These are phyloP conservation scores for Sclerotinia sclerotiorum DNA, from an alignment of 2,329 filamentous ascomycete genomes.

Conservation along the genomic window DNA sequence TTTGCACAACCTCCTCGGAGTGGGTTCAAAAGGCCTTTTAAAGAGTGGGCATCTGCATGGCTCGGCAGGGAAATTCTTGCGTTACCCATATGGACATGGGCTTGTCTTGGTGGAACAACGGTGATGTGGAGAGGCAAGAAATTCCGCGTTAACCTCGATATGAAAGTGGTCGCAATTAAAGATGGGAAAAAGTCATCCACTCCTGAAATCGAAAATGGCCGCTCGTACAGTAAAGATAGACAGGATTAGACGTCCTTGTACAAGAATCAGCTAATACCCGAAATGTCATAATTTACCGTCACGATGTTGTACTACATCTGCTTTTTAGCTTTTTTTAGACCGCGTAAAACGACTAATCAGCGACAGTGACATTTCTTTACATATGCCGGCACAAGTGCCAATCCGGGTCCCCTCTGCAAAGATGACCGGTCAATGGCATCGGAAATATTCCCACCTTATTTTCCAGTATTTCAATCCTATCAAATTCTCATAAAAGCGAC, in stretches of 20 bases:
- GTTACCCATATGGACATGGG: constrained; percentile 86
- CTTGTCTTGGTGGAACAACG: constrained; percentile 82
- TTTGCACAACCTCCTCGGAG: constrained; percentile 68
- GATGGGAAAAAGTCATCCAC: constrained; percentile 19
- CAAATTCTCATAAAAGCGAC: neutral
- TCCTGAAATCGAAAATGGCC: constrained; percentile 25
- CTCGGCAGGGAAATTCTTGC: constrained; percentile 78
- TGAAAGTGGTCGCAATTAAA: constrained; percentile 65
- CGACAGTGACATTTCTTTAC: constrained; percentile 4
- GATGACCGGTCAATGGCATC: neutral
- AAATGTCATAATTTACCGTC: neutral
- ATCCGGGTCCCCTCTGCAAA: neutral
- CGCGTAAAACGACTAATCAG: neutral
- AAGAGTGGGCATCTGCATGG: constrained; percentile 80
- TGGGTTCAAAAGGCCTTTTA: constrained; percentile 55
- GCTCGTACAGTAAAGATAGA: constrained; percentile 36
- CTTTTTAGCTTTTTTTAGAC: neutral
- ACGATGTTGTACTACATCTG: neutral
- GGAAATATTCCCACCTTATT: neutral
- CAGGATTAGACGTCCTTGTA: constrained; percentile 29
- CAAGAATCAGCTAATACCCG: neutral
- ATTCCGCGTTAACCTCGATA: constrained; percentile 81
- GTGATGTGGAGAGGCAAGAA: constrained; percentile 83
- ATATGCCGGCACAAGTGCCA: constrained; percentile 1
- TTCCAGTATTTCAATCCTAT: neutral